Evolutionary conservation across 495 filamentous ascomycete genomes (phyloP), one percentile per base, ranked within the genome.

Genomic region (Penicillium argentinense): DNA sequence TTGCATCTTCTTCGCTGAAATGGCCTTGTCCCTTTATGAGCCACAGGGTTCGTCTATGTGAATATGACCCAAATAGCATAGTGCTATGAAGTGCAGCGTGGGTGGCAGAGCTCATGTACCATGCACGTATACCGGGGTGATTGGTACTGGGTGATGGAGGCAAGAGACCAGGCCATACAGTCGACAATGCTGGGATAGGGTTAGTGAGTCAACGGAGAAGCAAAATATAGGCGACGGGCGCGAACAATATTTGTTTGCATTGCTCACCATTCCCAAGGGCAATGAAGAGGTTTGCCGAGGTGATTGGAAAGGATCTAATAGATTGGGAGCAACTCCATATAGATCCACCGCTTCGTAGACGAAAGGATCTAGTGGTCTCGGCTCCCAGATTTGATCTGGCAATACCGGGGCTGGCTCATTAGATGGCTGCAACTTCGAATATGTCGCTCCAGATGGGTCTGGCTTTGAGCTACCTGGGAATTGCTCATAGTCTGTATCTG

Each of bases 1-100:
- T 45, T 17, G 30, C 42, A 37, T 45, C 42, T 16, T 45, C 42
- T 3, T 32, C 11, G 13, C 30, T 45, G 42, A 45, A 45, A 36
- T 45, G 30, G 2, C 42, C 42, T 11, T 30, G 30, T 26, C 36
- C 13, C 22, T 36, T 45, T 9, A 45, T 30, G 9, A 45, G 30
- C 42, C 42, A 45, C 13, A 45, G 42, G 6, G 42, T 34, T 21
- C 42, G 7, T 36, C 42, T 17, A 16, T 45, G 42, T 8, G 42
- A 45, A 23, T 45, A 45, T 19, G 42, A 45, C 3, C 42, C 42
- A 27, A 36, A 45, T 9, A 45, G 24, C 11, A 45, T 24, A n/a
- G 42, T 45, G 9, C 42, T 45, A 7, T 45, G 42, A 32, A 45
- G 30, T 19, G 42, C 42, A 17, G 21, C 29, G 22, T 45, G 29